Base-by-base conservation (phyloP, 805 yeast genomes). In the Priceomyces medius region DNA sequence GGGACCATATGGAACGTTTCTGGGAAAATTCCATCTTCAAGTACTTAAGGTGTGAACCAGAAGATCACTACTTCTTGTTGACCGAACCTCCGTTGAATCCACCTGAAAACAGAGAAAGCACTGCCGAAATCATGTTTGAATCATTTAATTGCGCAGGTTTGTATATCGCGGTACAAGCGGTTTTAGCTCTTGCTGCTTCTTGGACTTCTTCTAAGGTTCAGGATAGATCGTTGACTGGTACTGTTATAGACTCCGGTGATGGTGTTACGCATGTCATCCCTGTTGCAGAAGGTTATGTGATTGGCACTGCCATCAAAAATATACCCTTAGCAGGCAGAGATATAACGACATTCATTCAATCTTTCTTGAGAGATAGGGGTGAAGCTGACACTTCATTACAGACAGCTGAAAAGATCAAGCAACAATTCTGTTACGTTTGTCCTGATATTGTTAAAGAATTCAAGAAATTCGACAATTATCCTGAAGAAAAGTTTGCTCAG, bases 1-100 rank as follows among this genome's bases (percentile, higher is more conserved):
- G 99, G 99, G 99, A 93, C 69, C 97, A 93, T 61, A 93, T 93
- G 99, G 99, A 93, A 66, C 78, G 99, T 61, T 91, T 89, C 66
- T 93, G 99, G 99, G 98, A 93, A 60, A 86, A 87, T 57, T 88
- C 96, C 35, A 90, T 93, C 58, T 93, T 93, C 74, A 91, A 93
- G 69, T 93, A 93, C 63, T 77, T 93, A 54, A 81, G 97, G 64
- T 88, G 98, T 63, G 99, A 93, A 68, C 99, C 99, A 12, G 99
- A 93, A 64, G 99, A 93, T 66, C 99, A 93, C 60, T 89, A 88
- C 61, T 93, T 93, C 66, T 71, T 93, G 43, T 70, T 93, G 53
- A 93, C 99, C 38, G 99, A 93, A 69, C 99, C 99, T 8, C 99
- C 99, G 17, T 78, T 93, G 51, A 93, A 93, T 59, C 97, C 99